Conservation (phyloP, 768 basidiomycete genomes). For the Kwoniella dendrophila region DNA sequence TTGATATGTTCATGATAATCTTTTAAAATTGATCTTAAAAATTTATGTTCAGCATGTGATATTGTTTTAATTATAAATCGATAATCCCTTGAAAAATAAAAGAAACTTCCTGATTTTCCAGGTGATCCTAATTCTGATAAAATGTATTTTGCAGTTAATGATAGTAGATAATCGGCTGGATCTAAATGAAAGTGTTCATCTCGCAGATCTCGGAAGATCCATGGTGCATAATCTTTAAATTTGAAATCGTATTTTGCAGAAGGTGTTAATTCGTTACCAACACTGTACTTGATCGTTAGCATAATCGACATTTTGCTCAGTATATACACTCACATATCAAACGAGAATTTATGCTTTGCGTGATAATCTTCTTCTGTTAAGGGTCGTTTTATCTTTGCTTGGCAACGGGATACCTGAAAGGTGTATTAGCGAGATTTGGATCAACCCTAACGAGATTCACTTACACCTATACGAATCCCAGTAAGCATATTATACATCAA, state of each 20-base stretch:
- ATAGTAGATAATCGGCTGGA: conserved; percentile 95
- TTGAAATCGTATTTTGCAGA: conserved; percentile 99
- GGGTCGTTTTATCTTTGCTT: conserved; percentile 87
- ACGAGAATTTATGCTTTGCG: conserved; percentile 90
- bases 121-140: conserved; percentile 96
- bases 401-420: conserved; percentile 86
- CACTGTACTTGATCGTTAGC: conserved; percentile 58
- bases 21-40: conserved; percentile 78
- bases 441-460: conserved; percentile 45
- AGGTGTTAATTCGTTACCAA: conserved; percentile 97
- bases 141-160: conserved; percentile 95
- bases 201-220: conserved; percentile 93
- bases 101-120: conserved; percentile 97
- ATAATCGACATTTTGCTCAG: conserved; percentile 2
- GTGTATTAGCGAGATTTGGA: conserved; percentile 16
- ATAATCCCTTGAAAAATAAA: conserved; percentile 98
- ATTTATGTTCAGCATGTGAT: conserved; percentile 89
- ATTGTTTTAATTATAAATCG: conserved; percentile 99
- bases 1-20: conserved; percentile 83
- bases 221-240: conserved; percentile 98
- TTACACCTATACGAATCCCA: conserved; percentile 89
- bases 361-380: conserved; percentile 83
- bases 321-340: conserved; percentile 76
- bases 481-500: conserved; percentile 99
- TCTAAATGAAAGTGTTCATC: conserved; percentile 94